Base-by-base conservation (phyloP, 805 yeast genomes). In the Debaryomyces tyrocola region DNA sequence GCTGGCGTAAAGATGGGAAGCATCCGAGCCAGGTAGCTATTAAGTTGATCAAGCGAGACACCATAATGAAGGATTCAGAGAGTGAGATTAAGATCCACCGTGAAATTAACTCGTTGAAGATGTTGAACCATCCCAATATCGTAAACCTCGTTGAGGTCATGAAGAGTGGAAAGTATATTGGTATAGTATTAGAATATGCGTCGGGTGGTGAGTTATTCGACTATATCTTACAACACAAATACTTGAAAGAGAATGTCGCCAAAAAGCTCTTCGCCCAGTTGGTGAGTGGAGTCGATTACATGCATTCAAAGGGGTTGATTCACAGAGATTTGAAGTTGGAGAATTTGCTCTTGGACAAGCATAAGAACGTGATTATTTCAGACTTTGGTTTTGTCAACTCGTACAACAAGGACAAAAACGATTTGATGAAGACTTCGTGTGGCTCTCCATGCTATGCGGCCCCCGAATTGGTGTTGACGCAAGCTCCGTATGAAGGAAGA, bases 391-490 rank as follows among this genome's bases (percentile, higher is more conserved):
- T 94, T 67, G 99, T 95, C 33, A 94, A 94, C 67, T 85, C 92
- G 24, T 94, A 84, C 68, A 70, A 68, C 40, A 67, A 69, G 31
- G 77, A 75, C 17, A 78, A 67, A 45, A 63, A 77, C 53, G 96
- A 90, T 63, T 70, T 89, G 38, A 94, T 92, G 98, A 84, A 84
- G 62, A 92, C 98, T 1, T 82, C 91, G 33, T 92, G 99, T 66
- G 99, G 99, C 1, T 89, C 96, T 2, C 99, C 99, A 0, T 92
- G 99, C 65, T 92, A 92, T 66, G 99, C 99, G 0, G 99, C 99
- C 1, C 99, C 99, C 0, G 99, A 94, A 63, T 71, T 94, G 47
- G 99, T 94, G 3, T 85, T 90, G 27, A 85, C 92, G 10, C 88
- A 84, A 52, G 79, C 83, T 44, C 90, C 96, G 12, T 94, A 94